Conservation (phyloP, 371 early-diverging fungal genomes). For the Zychaea mexicana region DNA sequence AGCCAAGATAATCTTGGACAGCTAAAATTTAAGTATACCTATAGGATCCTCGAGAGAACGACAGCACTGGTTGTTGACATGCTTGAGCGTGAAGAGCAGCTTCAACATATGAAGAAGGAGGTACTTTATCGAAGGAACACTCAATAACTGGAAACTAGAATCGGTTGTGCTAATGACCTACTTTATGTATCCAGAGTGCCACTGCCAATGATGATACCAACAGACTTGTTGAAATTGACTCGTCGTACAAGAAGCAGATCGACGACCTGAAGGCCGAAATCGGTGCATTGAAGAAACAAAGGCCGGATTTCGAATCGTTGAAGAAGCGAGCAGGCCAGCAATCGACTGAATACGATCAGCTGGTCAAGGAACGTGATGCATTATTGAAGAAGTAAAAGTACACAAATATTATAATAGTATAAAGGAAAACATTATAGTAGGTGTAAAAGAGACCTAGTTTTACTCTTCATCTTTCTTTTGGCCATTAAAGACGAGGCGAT, state of each 20-base stretch:
- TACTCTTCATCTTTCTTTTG: constrained; percentile 9
- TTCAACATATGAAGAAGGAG: constrained; percentile 59
- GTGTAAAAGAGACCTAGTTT: not conserved
- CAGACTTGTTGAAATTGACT: constrained; percentile 37
- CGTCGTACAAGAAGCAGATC: constrained; percentile 35
- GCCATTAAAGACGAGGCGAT: constrained; percentile 18
- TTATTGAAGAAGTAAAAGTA: constrained; percentile 25
- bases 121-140: constrained; percentile 22
- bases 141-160: not conserved
- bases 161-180: not conserved
- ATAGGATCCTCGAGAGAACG: constrained; percentile 75
- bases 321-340: constrained; percentile 78
- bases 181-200: constrained; percentile 10
- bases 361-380: constrained; percentile 68
- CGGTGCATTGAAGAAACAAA: constrained; percentile 51
- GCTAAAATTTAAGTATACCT: not conserved
- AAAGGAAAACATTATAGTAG: not conserved
- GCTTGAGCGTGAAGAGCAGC: constrained; percentile 68
- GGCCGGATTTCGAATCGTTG: constrained; percentile 68
- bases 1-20: not conserved
- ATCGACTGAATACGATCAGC: constrained; percentile 72
- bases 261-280: constrained; percentile 44
- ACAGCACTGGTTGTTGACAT: constrained; percentile 71
- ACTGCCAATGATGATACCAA: constrained; percentile 23
- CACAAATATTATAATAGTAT: not conserved